Conservation (phyloP, 2,329 filamentous ascomycete genomes). For the Chrysoporthe cubensis region DNA sequence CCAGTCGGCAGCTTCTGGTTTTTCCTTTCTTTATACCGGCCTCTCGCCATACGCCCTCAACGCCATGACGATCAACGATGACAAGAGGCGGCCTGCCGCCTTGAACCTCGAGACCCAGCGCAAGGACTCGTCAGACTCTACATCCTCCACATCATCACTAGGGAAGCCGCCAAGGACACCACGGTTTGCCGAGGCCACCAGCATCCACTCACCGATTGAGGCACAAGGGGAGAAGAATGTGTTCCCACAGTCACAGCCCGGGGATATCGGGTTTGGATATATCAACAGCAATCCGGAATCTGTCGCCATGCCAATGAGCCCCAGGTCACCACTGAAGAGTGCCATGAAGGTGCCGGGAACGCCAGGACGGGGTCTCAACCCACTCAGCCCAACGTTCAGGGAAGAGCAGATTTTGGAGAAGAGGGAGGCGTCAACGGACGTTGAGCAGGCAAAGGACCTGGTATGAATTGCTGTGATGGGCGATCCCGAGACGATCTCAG, state of each 20-base stretch:
- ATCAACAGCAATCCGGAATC: constrained; percentile 66
- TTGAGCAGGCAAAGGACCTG: constrained; percentile 84
- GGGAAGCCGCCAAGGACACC: constrained; percentile 71
- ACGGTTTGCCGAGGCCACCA: constrained; percentile 80
- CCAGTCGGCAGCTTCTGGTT: constrained; percentile 10
- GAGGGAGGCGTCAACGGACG: constrained; percentile 78
- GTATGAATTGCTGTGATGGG: constrained; percentile 59
- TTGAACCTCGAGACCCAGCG: constrained; percentile 57
- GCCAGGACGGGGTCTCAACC: constrained; percentile 74
- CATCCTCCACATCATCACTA: constrained; percentile 58
- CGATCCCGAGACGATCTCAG: too few relatives aligned
- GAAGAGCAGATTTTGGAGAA: constrained; percentile 89
- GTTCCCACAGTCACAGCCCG: constrained; percentile 70
- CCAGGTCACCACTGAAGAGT: constrained; percentile 83
- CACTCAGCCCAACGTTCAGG: constrained; percentile 86
- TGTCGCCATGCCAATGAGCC: constrained; percentile 67
- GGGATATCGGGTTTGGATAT: constrained; percentile 92
- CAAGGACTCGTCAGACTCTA: constrained; percentile 54
- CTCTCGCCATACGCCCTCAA: constrained; percentile 36
- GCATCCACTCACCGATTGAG: constrained; percentile 77
- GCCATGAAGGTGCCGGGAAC: constrained; percentile 88
- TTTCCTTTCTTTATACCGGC: constrained; percentile 30
- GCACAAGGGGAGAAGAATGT: constrained; percentile 53
- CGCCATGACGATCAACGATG: constrained; percentile 45
- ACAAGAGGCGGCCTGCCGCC: constrained; percentile 61